A percentile compares a stretch with the other conserved stretches of the same genome.
phyloP scores from a whole-genome alignment of 1,139 yeast genomes.

The Yamadazyma conglobata region DNA sequence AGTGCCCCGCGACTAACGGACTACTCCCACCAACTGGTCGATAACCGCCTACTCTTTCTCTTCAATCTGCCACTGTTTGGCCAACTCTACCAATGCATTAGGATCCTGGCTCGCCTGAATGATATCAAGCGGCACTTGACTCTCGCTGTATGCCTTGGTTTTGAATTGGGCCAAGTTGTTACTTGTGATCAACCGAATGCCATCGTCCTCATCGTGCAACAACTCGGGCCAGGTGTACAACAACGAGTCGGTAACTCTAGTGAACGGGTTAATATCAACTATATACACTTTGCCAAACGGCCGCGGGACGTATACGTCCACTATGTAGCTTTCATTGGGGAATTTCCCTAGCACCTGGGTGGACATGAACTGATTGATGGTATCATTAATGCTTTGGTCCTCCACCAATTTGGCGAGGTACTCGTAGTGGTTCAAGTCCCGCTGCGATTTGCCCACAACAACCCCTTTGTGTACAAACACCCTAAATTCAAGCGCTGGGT shows the following conservation, averaged over 20 bases:
- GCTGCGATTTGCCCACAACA: conserved; percentile 73
- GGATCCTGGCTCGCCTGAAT: conserved; percentile 77
- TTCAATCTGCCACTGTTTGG: conserved; percentile 49
- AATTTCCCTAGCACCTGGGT: conserved; percentile 44
- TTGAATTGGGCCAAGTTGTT: conserved; percentile 72
- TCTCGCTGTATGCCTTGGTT: conserved; percentile 79
- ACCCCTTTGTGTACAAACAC: conserved; percentile 65
- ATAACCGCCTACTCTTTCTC: conserved; percentile 8
- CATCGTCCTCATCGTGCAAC: conserved; percentile 25
- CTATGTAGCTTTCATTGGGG: conserved; percentile 55
- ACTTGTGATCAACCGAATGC: conserved; percentile 64
- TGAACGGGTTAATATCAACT: conserved; percentile 83
- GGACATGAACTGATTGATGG: conserved; percentile 56
- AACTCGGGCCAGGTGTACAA: conserved; percentile 86
- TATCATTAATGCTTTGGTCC: conserved; percentile 29
- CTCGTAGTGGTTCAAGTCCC: conserved; percentile 80
- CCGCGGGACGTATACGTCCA: conserved; percentile 80
- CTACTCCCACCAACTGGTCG: no score
- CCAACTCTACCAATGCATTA: conserved; percentile 59
- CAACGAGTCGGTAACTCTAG: conserved; percentile 70
- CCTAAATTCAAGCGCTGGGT: conserved; percentile 89
- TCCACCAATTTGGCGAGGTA: conserved; percentile 52
- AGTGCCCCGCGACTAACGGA: conserved; percentile 1
- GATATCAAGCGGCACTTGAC: conserved; percentile 86
- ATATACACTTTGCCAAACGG: conserved; percentile 65